Conservation (phyloP, 805 yeast genomes). For the Metschnikowia continentalis region DNA sequence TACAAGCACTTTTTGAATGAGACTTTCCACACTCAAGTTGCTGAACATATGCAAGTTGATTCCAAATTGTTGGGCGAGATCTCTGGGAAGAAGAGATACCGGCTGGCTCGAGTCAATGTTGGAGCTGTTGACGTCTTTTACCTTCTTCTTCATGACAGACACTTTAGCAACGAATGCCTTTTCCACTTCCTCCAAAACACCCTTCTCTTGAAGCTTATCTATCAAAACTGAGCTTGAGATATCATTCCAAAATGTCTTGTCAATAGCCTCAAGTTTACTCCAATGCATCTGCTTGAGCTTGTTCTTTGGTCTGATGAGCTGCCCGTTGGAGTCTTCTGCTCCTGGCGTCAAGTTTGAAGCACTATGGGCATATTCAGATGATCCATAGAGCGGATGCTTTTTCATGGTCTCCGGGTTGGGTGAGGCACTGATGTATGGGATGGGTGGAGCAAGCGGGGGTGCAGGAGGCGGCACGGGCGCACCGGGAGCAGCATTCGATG, state of each 20-base stretch:
- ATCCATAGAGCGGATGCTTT: background rate
- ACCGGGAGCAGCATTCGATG: background rate
- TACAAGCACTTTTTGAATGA: conserved; percentile 49
- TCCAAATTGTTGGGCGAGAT: conserved; percentile 75
- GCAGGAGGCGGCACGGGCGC: background rate
- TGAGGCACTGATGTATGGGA: background rate
- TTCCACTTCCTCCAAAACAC: conserved; percentile 81
- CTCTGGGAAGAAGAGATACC: conserved; percentile 65
- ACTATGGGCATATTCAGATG: background rate
- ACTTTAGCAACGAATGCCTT: conserved; percentile 83
- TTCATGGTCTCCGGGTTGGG: background rate
- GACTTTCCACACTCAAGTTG: conserved; percentile 47
- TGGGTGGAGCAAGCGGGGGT: background rate
- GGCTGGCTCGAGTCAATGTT: background rate
- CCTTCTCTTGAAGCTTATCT: conserved; percentile 64
- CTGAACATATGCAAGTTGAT: conserved; percentile 69
- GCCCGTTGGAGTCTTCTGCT: background rate
- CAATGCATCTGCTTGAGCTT: conserved; percentile 94
- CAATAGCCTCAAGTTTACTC: conserved; percentile 86
- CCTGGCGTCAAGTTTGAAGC: background rate
- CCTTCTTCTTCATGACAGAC: conserved; percentile 36
- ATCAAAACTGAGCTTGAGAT: conserved; percentile 56
- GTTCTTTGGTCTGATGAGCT: conserved; percentile 52
- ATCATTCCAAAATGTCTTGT: conserved; percentile 81
- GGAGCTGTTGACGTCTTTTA: conserved; percentile 41